phyloP scores from a whole-genome alignment of 768 basidiomycete genomes.

The Tricholomella constricta region DNA sequence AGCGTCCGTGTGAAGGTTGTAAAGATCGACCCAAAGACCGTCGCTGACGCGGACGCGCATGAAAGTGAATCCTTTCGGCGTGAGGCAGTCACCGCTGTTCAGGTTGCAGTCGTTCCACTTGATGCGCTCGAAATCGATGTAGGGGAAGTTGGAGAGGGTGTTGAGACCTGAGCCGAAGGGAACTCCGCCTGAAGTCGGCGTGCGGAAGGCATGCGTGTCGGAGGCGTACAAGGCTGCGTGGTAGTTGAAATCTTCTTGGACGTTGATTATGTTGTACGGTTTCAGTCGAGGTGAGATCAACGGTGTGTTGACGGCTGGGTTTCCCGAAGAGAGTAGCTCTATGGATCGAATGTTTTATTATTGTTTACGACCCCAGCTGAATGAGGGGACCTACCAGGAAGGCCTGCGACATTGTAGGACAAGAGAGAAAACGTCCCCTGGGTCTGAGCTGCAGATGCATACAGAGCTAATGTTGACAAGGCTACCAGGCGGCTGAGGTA shows the following conservation, averaged over 20 bases:
- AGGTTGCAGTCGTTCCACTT: constrained; percentile 32
- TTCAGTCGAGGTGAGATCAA: constrained; percentile 32
- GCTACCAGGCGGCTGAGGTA: background rate
- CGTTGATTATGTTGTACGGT: constrained; percentile 34
- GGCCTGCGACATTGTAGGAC: constrained; percentile 36
- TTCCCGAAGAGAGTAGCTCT: constrained; percentile 31
- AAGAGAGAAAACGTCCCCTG: constrained; percentile 29
- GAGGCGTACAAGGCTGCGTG: constrained; percentile 35
- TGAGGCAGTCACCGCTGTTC: constrained; percentile 37
- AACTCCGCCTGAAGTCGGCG: constrained; percentile 38
- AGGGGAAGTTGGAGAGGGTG: constrained; percentile 37
- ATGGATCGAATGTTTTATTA: background rate
- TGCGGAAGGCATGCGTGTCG: constrained; percentile 38
- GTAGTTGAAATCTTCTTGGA: constrained; percentile 42
- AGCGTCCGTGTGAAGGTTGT: constrained; percentile 42
- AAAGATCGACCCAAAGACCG: constrained; percentile 36
- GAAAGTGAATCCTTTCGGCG: constrained; percentile 42
- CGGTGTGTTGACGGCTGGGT: constrained; percentile 31
- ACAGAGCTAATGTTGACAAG: background rate
- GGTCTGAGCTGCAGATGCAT: constrained; percentile 19
- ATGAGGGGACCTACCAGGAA: constrained; percentile 27
- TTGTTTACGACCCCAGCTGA: background rate
- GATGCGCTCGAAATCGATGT: constrained; percentile 32
- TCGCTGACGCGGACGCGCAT: constrained; percentile 32
- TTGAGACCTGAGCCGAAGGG: constrained; percentile 38